Percentiles rank a stretch among this genome's conserved stretches.
These are phyloP conservation scores for Nakaseomyces bracarensis DNA, from an alignment of 1,139 yeast genomes.

Conservation along the genomic window DNA sequence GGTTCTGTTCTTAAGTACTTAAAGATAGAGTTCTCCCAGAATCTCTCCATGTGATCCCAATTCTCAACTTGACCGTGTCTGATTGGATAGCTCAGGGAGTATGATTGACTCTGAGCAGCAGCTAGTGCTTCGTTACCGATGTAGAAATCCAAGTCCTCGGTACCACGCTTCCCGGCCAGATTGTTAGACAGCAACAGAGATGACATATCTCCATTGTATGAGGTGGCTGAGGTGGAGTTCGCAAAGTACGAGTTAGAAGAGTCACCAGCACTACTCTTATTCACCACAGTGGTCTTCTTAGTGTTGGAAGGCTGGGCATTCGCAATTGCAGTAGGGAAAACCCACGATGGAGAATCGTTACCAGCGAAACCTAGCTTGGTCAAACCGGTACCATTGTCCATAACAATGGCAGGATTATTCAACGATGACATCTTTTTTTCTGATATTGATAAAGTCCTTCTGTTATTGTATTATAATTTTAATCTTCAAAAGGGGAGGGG, in stretches of 20 bases:
- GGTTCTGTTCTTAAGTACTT: slow-evolving; percentile 96
- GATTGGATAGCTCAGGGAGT: slow-evolving; percentile 83
- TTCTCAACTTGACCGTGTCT: slow-evolving; percentile 97
- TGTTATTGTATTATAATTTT: neutral
- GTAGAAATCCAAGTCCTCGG: slow-evolving; percentile 88
- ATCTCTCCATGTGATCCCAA: slow-evolving; percentile 99
- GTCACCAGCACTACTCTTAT: slow-evolving; percentile 21
- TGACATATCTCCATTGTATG: slow-evolving; percentile 23
- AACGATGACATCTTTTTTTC: slow-evolving; percentile 35
- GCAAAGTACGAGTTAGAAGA: slow-evolving; percentile 26
- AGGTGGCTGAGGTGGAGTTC: slow-evolving; percentile 32
- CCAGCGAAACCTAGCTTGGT: slow-evolving; percentile 98
- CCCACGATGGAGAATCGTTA: slow-evolving; percentile 93
- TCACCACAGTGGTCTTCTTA: slow-evolving; percentile 20
- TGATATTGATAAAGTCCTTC: neutral
- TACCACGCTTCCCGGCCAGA: slow-evolving; percentile 70
- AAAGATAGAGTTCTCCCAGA: slow-evolving; percentile 96
- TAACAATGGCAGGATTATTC: slow-evolving; percentile 88
- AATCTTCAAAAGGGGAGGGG: too few relatives aligned
- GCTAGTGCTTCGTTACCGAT: slow-evolving; percentile 92
- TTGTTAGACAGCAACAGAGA: slow-evolving; percentile 38
- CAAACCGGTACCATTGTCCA: slow-evolving; percentile 91
- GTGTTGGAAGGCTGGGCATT: slow-evolving; percentile 44
- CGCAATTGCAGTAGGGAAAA: slow-evolving; percentile 96
- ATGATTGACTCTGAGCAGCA: slow-evolving; percentile 85